Evolutionary conservation across 140 eudicot species (phyloP).

Genomic region (Flaveria floridana): DNA sequence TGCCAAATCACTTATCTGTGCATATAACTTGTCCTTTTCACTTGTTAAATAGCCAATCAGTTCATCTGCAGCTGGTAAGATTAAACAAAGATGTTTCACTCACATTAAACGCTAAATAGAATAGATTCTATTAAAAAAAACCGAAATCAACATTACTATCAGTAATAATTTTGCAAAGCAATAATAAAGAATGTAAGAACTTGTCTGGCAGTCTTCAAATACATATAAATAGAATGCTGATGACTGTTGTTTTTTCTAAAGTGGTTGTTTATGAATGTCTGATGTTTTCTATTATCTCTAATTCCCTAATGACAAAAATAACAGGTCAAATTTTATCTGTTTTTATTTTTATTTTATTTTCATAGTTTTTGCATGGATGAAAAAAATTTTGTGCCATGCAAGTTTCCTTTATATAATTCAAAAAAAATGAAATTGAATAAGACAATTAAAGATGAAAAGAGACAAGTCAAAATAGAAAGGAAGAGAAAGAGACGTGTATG

Average conservation of each 20-base stretch:
- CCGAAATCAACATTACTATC: background rate
- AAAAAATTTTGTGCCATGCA: no score
- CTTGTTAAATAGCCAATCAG: conserved; percentile 53
- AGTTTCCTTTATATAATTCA: no score
- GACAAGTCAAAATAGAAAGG: no score
- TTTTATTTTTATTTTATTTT: no score
- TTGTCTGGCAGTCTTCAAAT: background rate
- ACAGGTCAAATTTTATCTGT: no score
- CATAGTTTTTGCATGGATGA: no score
- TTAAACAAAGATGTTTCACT: conserved; percentile 10
- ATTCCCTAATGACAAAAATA: no score
- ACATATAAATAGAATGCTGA: background rate
- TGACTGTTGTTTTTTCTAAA: background rate
- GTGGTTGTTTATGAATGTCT: background rate
- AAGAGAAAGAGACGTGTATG: no score
- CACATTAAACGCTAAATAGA: background rate
- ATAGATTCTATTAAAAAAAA: background rate
- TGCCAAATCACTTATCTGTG: conserved; percentile 53
- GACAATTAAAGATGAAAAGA: no score
- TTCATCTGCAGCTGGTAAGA: conserved; percentile 69
- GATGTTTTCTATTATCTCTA: no score
- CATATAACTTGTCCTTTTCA: conserved; percentile 51
- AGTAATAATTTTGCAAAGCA: background rate
- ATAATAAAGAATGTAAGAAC: conserved; percentile 10
- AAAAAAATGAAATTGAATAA: no score